These are phyloP conservation scores for Mycocentrospora acerina DNA, from an alignment of 2,329 filamentous ascomycete species.

Conservation along the genomic window DNA sequence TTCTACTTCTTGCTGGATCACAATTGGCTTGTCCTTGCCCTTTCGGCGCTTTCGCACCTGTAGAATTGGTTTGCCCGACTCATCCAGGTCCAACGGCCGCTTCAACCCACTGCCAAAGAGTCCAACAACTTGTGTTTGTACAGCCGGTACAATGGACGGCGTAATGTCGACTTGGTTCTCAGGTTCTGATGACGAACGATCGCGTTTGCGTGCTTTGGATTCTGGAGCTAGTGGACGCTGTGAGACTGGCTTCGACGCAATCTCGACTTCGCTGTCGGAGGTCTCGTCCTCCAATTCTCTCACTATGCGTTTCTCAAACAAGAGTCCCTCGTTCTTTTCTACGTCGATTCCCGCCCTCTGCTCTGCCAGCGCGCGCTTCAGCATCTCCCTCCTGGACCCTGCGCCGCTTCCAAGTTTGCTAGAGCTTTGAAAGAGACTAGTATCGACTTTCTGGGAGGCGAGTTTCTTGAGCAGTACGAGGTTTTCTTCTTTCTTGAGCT, in stretches of 20 bases:
- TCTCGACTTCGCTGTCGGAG: slow-evolving; percentile 20
- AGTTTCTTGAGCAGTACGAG: slow-evolving; percentile 80
- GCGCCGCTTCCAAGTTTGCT: slow-evolving; percentile 68
- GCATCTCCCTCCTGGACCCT: slow-evolving; percentile 70
- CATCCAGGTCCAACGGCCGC: slow-evolving; percentile 77
- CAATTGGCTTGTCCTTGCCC: slow-evolving; percentile 47
- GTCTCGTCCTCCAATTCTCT: slow-evolving; percentile 25
- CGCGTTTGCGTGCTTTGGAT: slow-evolving; percentile 12
- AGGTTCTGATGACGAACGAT: slow-evolving; percentile 17
- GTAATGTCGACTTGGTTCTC: slow-evolving; percentile 16
- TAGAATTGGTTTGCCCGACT: slow-evolving; percentile 77
- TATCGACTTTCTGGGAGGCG: slow-evolving; percentile 77
- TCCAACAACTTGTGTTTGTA: slow-evolving; percentile 10
- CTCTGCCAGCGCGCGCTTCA: slow-evolving; percentile 65
- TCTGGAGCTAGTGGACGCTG: neutral
- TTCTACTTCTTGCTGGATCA: slow-evolving; percentile 50
- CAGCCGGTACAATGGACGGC: slow-evolving; percentile 1
- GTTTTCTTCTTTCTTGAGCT: slow-evolving; percentile 93
- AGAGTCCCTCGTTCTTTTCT: slow-evolving; percentile 54
- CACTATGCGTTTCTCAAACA: slow-evolving; percentile 50
- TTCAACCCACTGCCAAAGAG: slow-evolving; percentile 77
- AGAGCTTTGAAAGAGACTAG: slow-evolving; percentile 75
- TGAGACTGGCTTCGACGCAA: slow-evolving; percentile 1
- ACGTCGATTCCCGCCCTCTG: slow-evolving; percentile 63
- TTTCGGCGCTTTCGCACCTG: slow-evolving; percentile 75